Conservation (phyloP, 78 protist species). For the Dictyostelium discoideum region dicty_2.7 NC_007089.4:2094001-2094500, state of each 20-base stretch:
- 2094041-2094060: not conserved
- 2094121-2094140: not conserved
- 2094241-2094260: no score
- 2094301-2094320: not conserved
- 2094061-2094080: not conserved
- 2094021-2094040: not conserved
- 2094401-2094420: not conserved
- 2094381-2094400: no score
- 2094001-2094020: not conserved
- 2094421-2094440: no score
- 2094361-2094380: no score
- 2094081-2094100: not conserved
- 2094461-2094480: not conserved
- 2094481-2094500: not conserved
- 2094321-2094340: no score
- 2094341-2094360: no score
- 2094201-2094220: not conserved
- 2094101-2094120: not conserved
- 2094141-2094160: no score
- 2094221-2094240: not conserved
- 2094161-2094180: no score
- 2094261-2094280: not conserved
- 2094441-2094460: not conserved
- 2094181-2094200: not conserved
- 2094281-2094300: not conserved